A percentile compares a stretch with the other conserved stretches of the same genome.
phyloP scores from a whole-genome alignment of 495 filamentous ascomycete genomes.

The Rostrohypoxylon terebratum region DNA sequence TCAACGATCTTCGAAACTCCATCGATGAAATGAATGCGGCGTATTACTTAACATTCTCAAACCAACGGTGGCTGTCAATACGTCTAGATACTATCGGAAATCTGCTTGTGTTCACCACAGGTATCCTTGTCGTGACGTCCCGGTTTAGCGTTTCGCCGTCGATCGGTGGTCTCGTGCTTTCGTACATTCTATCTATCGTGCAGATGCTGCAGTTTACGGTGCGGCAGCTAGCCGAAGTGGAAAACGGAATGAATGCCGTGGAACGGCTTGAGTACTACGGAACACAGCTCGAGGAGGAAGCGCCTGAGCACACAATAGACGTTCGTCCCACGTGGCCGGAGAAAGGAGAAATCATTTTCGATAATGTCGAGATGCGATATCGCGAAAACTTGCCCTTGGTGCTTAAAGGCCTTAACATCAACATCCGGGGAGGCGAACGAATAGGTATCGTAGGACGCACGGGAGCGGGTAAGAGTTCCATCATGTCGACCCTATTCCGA shows the following conservation, averaged over 20 bases:
- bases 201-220: conserved; percentile 97
- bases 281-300: conserved; percentile 86
- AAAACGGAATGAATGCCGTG: conserved; percentile 97
- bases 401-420: conserved; percentile 79
- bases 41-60: conserved; percentile 93
- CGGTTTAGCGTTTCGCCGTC: conserved; percentile 88
- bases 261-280: conserved; percentile 96
- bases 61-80: conserved; percentile 90
- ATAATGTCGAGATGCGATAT: conserved; percentile 92
- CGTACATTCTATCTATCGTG: conserved; percentile 93
- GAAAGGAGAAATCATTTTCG: conserved; percentile 84
- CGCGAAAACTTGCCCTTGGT: conserved; percentile 84
- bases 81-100: conserved; percentile 88
- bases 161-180: conserved; percentile 87
- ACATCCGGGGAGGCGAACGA: conserved; percentile 84
- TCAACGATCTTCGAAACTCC: conserved; percentile 70
- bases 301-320: conserved; percentile 76
- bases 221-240: conserved; percentile 92
- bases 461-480: conserved; percentile 92
- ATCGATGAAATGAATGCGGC: conserved; percentile 94
- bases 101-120: conserved; percentile 82
- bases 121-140: conserved; percentile 92
- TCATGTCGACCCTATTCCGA: conserved; percentile 94
- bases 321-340: conserved; percentile 83
- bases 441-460: conserved; percentile 95